These are phyloP conservation scores for Bauhinia variegata DNA, from an alignment of 306 rosid species.

Conservation along the genomic window DNA sequence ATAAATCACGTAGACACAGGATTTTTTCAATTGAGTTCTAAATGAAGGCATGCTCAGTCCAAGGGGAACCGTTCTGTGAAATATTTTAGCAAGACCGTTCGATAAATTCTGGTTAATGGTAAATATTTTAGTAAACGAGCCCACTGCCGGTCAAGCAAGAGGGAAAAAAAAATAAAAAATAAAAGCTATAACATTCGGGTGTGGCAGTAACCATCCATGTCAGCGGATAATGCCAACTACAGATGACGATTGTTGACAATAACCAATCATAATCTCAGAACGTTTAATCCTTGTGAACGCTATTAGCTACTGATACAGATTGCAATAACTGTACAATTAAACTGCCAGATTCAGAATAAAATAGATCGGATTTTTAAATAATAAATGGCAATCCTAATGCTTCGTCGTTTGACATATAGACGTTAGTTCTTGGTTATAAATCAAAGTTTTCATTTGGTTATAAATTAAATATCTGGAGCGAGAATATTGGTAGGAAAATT, in stretches of 20 bases:
- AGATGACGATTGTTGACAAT: background rate
- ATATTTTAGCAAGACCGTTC: background rate
- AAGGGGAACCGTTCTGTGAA: background rate
- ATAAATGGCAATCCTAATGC: background rate
- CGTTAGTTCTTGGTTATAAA: background rate
- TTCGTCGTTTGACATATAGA: background rate
- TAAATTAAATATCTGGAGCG: background rate
- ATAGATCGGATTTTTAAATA: constrained; percentile 1
- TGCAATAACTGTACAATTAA: background rate
- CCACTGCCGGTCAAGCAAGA: background rate
- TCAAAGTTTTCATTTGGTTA: constrained; percentile 10
- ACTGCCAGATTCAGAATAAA: constrained; percentile 5
- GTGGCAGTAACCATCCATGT: constrained; percentile 15
- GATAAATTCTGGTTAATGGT: background rate
- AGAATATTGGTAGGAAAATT: background rate
- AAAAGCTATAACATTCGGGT: constrained; percentile 14
- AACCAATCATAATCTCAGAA: constrained; percentile 5
- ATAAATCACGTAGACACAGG: background rate
- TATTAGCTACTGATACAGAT: background rate
- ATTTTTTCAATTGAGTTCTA: background rate
- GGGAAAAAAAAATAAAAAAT: too few relatives aligned
- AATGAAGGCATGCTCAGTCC: constrained; percentile 2
- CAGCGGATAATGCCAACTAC: background rate
- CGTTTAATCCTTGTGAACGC: background rate
- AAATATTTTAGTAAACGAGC: constrained; percentile 5